Evolutionary conservation across 140 eudicot species (phyloP).

Genomic region (Erigeron philadelphicus): DNA sequence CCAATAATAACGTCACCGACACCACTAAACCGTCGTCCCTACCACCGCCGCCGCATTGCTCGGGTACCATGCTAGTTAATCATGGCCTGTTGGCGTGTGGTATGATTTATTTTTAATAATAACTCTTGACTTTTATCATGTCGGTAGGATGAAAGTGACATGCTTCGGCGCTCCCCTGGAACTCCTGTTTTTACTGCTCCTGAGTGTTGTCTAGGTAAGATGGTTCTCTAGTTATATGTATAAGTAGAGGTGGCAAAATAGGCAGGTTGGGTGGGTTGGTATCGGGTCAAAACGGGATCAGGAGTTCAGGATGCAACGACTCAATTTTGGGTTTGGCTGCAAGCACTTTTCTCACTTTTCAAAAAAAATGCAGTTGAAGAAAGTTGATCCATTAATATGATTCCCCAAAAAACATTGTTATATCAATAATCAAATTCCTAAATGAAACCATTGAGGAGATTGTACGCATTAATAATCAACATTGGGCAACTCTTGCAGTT

Average conservation of each 20-base stretch:
- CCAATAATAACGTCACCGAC: too few relatives aligned
- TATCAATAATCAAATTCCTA: neutral
- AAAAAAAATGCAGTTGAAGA: neutral
- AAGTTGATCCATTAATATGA: neutral
- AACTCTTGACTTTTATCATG: neutral
- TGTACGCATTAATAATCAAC: neutral
- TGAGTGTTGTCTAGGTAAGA: slow-evolving; percentile 86
- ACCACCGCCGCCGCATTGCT: too few relatives aligned
- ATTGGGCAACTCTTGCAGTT: neutral
- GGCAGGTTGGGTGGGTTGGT: neutral
- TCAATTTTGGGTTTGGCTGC: neutral
- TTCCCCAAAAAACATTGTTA: neutral
- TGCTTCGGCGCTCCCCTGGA: slow-evolving; percentile 96
- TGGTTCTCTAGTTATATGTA: slow-evolving; percentile 3
- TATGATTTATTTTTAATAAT: neutral
- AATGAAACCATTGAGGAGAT: neutral
- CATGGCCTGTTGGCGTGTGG: neutral
- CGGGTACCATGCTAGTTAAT: too few relatives aligned
- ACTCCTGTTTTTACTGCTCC: slow-evolving; percentile 95
- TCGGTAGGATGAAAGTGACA: slow-evolving; percentile 66
- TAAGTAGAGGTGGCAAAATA: neutral
- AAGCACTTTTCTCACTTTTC: neutral
- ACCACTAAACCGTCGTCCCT: too few relatives aligned
- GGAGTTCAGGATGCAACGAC: too few relatives aligned
- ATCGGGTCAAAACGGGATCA: neutral